Evolutionary conservation across 1,284 basidiomycete species (phyloP).

Genomic region (Sporisorium exsertum): DNA sequence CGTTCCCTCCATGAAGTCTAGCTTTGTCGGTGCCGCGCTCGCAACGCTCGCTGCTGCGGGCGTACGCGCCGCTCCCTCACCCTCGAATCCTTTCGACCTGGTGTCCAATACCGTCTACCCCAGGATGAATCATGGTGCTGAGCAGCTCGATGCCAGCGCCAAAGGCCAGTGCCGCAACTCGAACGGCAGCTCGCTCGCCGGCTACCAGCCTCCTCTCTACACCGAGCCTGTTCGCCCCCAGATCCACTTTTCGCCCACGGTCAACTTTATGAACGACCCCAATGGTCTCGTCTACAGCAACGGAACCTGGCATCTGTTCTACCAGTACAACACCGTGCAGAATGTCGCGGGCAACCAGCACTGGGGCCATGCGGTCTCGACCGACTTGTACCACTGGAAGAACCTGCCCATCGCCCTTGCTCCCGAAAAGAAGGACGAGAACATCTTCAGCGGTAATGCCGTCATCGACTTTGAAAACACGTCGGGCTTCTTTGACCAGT

Average conservation of each 20-base stretch:
- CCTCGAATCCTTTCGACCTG: conserved; percentile 27
- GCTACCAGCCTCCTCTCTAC: conserved; percentile 36
- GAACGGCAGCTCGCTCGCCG: conserved; percentile 32
- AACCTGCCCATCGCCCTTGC: conserved; percentile 70
- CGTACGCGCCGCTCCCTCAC: conserved; percentile 33
- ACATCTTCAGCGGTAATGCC: conserved; percentile 70
- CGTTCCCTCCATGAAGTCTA: conserved; percentile 28
- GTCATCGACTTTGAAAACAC: conserved; percentile 71
- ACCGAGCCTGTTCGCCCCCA: conserved; percentile 53
- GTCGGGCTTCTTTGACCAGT: conserved; percentile 70
- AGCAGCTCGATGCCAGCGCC: conserved; percentile 7
- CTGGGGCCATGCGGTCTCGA: conserved; percentile 71
- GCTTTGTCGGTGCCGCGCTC: conserved; percentile 16
- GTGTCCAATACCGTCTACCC: too few relatives aligned
- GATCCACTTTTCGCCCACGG: conserved; percentile 60
- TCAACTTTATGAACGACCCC: conserved; percentile 71
- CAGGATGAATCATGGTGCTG: conserved; percentile 17
- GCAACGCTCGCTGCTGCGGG: conserved; percentile 23
- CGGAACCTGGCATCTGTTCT: conserved; percentile 71
- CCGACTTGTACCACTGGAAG: conserved; percentile 71
- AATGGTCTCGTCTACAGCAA: conserved; percentile 70
- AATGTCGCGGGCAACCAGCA: conserved; percentile 71
- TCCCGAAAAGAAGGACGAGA: conserved; percentile 58
- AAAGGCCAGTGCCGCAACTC: conserved; percentile 37
- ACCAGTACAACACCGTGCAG: conserved; percentile 71